Conservation (phyloP, 345 rosid genomes). For the Lepidium sativum region DNA sequence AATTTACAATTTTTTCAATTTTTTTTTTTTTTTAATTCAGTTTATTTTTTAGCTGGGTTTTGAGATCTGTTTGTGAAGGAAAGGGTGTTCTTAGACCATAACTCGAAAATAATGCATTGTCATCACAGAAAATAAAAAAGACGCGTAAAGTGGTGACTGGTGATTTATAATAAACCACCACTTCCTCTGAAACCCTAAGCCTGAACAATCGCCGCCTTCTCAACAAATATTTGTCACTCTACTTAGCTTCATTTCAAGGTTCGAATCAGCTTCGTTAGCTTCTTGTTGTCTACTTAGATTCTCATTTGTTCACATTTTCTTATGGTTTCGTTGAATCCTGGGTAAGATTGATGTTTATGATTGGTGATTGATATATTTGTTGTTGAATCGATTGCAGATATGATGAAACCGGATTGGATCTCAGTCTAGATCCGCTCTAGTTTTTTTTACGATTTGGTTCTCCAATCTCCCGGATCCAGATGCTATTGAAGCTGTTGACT, state of each 20-base stretch:
- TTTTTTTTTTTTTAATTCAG: no score
- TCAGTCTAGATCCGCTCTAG: background rate
- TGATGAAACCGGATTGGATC: conserved; percentile 3
- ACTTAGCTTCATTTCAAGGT: conserved; percentile 6
- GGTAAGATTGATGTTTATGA: background rate
- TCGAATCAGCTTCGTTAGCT: background rate
- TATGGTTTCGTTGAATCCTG: background rate
- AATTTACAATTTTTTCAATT: no score
- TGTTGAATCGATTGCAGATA: conserved; percentile 14
- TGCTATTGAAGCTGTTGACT: background rate
- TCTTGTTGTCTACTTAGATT: background rate
- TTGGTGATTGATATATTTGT: background rate
- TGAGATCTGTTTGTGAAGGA: no score
- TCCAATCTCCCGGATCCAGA: background rate
- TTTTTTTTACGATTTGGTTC: background rate
- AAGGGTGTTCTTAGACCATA: no score
- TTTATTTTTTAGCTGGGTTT: no score
- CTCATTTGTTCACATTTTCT: no score
- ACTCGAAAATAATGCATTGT: background rate
- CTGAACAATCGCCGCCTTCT: conserved; percentile 14
- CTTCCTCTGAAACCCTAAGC: conserved; percentile 16
- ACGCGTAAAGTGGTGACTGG: no score
- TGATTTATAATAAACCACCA: conserved; percentile 6
- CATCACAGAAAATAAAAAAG: background rate
- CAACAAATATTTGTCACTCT: background rate